Evolutionary conservation across 2,329 filamentous ascomycete genomes (phyloP), one percentile per base, ranked within the genome.

Genomic region (Magnaporthiopsis poae): DNA sequence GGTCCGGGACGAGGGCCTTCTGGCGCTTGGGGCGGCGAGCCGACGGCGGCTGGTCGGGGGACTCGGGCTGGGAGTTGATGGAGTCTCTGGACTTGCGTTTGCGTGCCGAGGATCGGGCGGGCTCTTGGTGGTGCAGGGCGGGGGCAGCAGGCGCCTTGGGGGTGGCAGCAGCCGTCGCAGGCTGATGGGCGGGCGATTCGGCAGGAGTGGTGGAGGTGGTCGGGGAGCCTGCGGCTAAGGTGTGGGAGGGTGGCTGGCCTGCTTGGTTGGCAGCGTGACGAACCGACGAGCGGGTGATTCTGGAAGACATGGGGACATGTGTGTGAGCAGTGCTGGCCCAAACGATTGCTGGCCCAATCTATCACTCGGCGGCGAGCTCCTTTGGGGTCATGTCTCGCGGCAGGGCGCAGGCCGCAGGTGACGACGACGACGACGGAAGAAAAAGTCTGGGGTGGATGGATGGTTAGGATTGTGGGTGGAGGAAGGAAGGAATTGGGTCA

Each of bases 211-310:
- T 35, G 29, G 63, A 59, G 63, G 64, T 73, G 74, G 69, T 46
- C 39, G 75, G 77, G 62, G 81, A 76, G 46, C 21, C 35, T 11
- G 15, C 5, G 15, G 39, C 5, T 52, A 8, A 18, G 46, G 46
- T 56, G 7, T 21, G 46, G 21, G 46, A 56, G 46, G 39, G 0
- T 46, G 39, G 39, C 74, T 80, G 79, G 72, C 79, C 80, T 79
- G 81, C 80, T 75, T 81, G 82, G 75, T 79, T 86, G 76, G 91
- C 90, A 82, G 91, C 91, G 86, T 91, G 88, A 84, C 92, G 92
- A 82, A 93, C 90, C 79, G 93, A 90, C 75, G 93, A 95, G 83
- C 94, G 92, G 84, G 94, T 97, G 75, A 95, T 88, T 91, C 93
- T 97, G 86, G 88, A 83, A 87, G 91, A 91, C 92, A 96, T 97